Conservation (phyloP, 768 basidiomycete genomes). For the Tricholoma saponaceum region DNA sequence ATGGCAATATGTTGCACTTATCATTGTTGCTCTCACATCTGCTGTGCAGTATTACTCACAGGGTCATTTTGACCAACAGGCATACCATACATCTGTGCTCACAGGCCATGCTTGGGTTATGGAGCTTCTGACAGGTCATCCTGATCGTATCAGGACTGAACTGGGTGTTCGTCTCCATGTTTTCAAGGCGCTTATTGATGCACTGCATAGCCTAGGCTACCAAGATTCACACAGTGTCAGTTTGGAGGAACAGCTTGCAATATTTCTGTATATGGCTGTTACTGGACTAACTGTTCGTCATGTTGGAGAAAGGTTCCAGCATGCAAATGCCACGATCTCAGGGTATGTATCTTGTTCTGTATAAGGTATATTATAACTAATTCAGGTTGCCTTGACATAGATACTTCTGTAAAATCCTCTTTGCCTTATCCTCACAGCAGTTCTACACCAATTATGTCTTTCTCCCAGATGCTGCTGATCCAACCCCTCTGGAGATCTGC, state of each 20-base stretch:
- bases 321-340: not conserved
- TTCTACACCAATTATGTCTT: conserved; percentile 16
- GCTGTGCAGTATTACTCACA: no score
- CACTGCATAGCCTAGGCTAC: conserved; percentile 3
- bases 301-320: not conserved
- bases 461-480: conserved; percentile 5
- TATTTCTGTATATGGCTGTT: not conserved
- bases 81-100: conserved; percentile 20
- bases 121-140: conserved; percentile 19
- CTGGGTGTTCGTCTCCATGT: conserved; percentile 17
- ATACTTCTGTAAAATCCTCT: conserved; percentile 4
- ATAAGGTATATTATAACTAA: not conserved
- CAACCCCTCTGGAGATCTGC: conserved; percentile 7
- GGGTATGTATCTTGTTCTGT: not conserved
- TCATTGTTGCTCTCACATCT: no score
- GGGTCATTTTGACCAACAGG: not conserved
- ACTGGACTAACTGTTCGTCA: not conserved
- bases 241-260: conserved; percentile 5
- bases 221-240: conserved; percentile 6
- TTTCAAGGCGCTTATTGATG: conserved; percentile 11
- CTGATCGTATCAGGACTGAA: conserved; percentile 11
- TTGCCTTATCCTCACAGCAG: conserved; percentile 1
- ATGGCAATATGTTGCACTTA: no score
- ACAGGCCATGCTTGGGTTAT: conserved; percentile 18
- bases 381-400: not conserved